A percentile compares a stretch with the other conserved stretches of the same genome.
phyloP scores from a whole-genome alignment of 1,284 basidiomycete genomes.

The Sphagnurus paluster region DNA sequence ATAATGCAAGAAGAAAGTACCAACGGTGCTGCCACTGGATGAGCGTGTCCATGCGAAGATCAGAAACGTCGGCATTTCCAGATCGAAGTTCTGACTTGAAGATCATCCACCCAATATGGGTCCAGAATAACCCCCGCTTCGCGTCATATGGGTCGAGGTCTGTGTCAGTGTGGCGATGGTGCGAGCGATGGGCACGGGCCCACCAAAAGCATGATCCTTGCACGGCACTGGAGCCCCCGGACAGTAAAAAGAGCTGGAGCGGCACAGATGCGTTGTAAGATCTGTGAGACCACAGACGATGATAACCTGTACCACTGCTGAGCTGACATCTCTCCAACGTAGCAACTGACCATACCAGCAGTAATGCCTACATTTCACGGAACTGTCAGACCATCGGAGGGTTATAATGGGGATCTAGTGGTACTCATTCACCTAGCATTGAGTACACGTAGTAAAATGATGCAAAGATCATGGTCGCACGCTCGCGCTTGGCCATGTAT shows the following conservation, averaged over 20 bases:
- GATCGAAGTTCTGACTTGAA: conserved; percentile 78
- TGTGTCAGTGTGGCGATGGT: conserved; percentile 87
- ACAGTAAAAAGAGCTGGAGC: conserved; percentile 74
- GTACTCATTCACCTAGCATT: conserved; percentile 51
- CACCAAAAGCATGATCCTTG: conserved; percentile 93
- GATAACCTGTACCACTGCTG: conserved; percentile 62
- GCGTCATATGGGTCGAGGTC: conserved; percentile 90
- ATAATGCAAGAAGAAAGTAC: conserved; percentile 65
- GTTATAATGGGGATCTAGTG: conserved; percentile 17
- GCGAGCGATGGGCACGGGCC: conserved; percentile 88
- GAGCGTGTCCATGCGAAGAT: conserved; percentile 72
- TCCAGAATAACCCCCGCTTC: conserved; percentile 78
- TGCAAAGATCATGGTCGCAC: conserved; percentile 60
- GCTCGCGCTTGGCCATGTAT: conserved; percentile 43
- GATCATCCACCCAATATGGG: conserved; percentile 91
- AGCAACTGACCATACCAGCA: conserved; percentile 46
- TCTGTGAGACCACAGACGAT: conserved; percentile 90
- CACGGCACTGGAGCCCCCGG: conserved; percentile 83
- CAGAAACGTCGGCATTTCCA: conserved; percentile 80
- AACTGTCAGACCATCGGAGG: conserved; percentile 19
- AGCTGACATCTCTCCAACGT: conserved; percentile 6
- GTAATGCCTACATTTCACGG: conserved; percentile 47
- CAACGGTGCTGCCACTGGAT: conserved; percentile 84
- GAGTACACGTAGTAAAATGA: conserved; percentile 76
- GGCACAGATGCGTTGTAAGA: conserved; percentile 81